Evolutionary conservation across 2,329 filamentous ascomycete species (phyloP).

Genomic region (Colletotrichum sublineola): DNA sequence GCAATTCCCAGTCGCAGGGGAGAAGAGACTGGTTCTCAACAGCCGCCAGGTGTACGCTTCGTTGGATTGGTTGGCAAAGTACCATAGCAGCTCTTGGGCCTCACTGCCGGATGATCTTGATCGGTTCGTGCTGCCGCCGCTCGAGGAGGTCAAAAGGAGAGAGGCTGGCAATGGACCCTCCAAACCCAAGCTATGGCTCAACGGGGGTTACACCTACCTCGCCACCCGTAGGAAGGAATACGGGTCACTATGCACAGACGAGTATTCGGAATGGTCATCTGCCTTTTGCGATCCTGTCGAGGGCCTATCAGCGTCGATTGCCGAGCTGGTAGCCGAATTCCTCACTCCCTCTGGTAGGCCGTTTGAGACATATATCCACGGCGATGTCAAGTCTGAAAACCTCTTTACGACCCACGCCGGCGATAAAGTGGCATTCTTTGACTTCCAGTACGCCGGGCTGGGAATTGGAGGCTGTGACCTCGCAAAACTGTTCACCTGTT

Average conservation of each 20-base stretch:
- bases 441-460: conserved; percentile 77
- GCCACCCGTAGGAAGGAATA: conserved; percentile 73
- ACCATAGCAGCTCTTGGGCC: conserved; percentile 69
- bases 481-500: conserved; percentile 77
- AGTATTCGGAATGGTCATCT: conserved; percentile 67
- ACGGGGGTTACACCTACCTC: conserved; percentile 78
- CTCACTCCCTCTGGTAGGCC: conserved; percentile 60
- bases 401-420: conserved; percentile 68
- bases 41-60: conserved; percentile 64
- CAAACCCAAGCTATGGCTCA: conserved; percentile 65
- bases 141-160: conserved; percentile 62
- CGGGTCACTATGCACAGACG: conserved; percentile 58
- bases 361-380: conserved; percentile 72
- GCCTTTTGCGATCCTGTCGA: conserved; percentile 58
- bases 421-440: conserved; percentile 71
- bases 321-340: conserved; percentile 66
- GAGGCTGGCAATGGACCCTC: conserved; percentile 31
- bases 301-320: conserved; percentile 53
- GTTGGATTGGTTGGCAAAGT: conserved; percentile 72
- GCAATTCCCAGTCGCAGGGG: conserved; percentile 68
- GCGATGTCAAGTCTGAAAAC: conserved; percentile 79
- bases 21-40: conserved; percentile 63
- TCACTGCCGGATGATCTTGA: conserved; percentile 48
- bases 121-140: conserved; percentile 65
- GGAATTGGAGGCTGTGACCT: conserved; percentile 76